phyloP scores from a whole-genome alignment of 345 rosid species.

The Pistacia atlantica region DNA sequence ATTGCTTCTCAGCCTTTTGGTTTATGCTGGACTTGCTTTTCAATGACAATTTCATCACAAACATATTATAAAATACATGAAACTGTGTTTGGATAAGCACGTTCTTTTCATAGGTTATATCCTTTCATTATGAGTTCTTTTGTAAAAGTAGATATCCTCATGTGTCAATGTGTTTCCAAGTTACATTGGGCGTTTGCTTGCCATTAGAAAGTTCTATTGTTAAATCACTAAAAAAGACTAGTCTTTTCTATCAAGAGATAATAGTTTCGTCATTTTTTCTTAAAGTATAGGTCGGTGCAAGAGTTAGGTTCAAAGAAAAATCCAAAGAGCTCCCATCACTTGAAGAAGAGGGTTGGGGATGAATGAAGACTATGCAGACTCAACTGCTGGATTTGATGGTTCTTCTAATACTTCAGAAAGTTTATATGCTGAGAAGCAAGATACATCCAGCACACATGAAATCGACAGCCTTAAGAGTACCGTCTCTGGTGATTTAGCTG shows the following conservation, averaged over 20 bases:
- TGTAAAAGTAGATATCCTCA: neutral
- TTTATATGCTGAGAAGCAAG: conserved; percentile 82
- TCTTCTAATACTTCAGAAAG: conserved; percentile 91
- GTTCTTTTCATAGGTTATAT: neutral
- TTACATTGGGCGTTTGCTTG: neutral
- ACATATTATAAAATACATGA: neutral
- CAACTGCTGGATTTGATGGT: conserved; percentile 76
- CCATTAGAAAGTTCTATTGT: neutral
- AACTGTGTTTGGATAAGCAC: neutral
- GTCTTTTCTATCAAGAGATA: neutral
- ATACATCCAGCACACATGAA: conserved; percentile 70
- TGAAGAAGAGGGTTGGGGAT: conserved; percentile 50
- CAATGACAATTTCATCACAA: neutral
- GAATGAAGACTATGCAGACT: conserved; percentile 60
- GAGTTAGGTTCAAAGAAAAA: conserved; percentile 64
- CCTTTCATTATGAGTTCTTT: neutral
- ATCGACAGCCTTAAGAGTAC: conserved; percentile 75
- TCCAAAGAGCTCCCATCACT: conserved; percentile 46
- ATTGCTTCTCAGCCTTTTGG: conserved; percentile 4
- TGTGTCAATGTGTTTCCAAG: neutral
- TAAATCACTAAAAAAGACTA: neutral
- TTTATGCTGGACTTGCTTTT: neutral
- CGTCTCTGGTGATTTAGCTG: conserved; percentile 73
- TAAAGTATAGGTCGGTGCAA: conserved; percentile 52
- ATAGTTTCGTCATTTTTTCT: conserved; percentile 10